Percentiles rank a stretch among this genome's conserved stretches.
These are phyloP conservation scores for Scheffersomyces titani DNA, from an alignment of 1,139 yeast genomes.

Conservation along the genomic window DNA sequence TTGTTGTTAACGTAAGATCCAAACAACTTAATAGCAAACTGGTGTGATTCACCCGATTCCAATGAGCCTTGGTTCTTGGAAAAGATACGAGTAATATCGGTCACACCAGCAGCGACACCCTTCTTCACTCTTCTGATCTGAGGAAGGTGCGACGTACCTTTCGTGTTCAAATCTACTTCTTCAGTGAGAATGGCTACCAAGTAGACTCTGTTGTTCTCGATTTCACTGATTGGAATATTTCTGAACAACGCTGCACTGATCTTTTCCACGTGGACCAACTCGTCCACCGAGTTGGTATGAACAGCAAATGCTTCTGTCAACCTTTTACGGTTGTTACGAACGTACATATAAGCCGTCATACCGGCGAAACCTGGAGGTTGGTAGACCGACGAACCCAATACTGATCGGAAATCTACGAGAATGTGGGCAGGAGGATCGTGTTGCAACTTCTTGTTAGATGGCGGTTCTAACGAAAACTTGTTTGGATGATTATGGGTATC, in stretches of 20 bases:
- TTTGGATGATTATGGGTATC: slow-evolving; percentile 36
- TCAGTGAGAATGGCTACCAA: slow-evolving; percentile 71
- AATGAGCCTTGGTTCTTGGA: slow-evolving; percentile 64
- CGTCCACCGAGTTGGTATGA: slow-evolving; percentile 58
- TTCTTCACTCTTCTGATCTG: slow-evolving; percentile 56
- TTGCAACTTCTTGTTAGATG: slow-evolving; percentile 45
- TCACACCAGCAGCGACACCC: slow-evolving; percentile 88
- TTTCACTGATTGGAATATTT: slow-evolving; percentile 73
- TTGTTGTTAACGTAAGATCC: slow-evolving; percentile 60
- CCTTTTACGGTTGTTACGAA: slow-evolving; percentile 64
- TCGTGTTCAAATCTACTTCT: slow-evolving; percentile 42
- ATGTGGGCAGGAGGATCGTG: slow-evolving; percentile 71
- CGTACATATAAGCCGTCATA: slow-evolving; percentile 70
- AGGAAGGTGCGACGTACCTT: slow-evolving; percentile 24
- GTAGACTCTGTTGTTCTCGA: slow-evolving; percentile 62
- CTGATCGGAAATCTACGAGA: slow-evolving; percentile 76
- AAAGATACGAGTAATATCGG: slow-evolving; percentile 81
- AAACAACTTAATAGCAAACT: slow-evolving; percentile 69
- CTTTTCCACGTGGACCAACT: slow-evolving; percentile 62
- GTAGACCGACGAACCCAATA: slow-evolving; percentile 59
- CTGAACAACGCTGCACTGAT: slow-evolving; percentile 79
- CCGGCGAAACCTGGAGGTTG: slow-evolving; percentile 73
- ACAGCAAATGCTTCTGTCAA: slow-evolving; percentile 83
- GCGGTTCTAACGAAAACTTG: slow-evolving; percentile 44
- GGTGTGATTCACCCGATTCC: slow-evolving; percentile 64